Conservation (phyloP, 106 monocot species). For the Agapanthus africanus region DNA sequence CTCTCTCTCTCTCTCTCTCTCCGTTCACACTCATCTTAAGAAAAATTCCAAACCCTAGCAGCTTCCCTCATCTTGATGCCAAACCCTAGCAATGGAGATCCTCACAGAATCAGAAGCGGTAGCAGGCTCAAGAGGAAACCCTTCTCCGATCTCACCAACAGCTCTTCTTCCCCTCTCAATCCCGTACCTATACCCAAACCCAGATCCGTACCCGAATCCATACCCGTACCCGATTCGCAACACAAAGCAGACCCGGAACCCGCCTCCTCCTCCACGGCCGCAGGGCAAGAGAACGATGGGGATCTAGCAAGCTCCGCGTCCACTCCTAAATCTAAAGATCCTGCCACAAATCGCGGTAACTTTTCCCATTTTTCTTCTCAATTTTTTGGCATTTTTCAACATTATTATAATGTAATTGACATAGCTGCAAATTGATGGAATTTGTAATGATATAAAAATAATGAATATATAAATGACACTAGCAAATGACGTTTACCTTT, state of each 20-base stretch:
- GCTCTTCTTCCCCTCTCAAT: not conserved
- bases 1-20: too few relatives aligned
- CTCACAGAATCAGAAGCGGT: constrained; percentile 3
- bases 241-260: not conserved
- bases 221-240: not conserved
- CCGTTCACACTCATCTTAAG: too few relatives aligned
- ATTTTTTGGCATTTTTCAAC: not conserved
- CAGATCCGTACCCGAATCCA: not conserved
- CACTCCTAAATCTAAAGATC: not conserved
- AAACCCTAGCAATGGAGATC: not conserved
- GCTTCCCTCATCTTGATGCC: not conserved
- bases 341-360: not conserved
- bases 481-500: too few relatives aligned
- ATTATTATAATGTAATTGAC: not conserved
- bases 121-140: constrained; percentile 11
- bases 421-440: too few relatives aligned
- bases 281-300: not conserved
- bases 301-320: not conserved
- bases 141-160: constrained; percentile 23
- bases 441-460: too few relatives aligned
- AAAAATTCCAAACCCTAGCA: not conserved
- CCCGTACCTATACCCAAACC: not conserved
- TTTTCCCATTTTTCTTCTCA: not conserved
- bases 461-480: too few relatives aligned
- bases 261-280: not conserved